Evolutionary conservation across 345 rosid genomes (phyloP), one percentile per base, ranked within the genome.

Genomic region (Moricandia arvensis): DNA sequence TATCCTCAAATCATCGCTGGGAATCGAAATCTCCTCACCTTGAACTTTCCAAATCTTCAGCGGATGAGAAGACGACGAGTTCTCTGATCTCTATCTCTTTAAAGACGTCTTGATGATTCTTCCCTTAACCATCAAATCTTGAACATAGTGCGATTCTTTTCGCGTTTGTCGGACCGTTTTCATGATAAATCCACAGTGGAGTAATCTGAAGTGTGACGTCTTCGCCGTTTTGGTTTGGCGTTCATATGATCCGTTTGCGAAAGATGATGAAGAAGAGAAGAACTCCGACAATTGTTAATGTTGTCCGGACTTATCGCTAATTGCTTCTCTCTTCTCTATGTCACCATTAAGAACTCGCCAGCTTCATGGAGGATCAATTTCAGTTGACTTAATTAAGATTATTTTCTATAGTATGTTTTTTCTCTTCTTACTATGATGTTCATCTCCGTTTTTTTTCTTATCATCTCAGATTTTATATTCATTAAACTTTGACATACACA

Each of bases 201-300:
- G 89, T 66, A 80, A 84, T 5, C 72, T 93, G 31, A 2, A 97
- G 97, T n/a, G 95, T 97, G 0, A 85, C 83, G 9, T 87, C 82
- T 90, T 93, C 73, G 92, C 95, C 58, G 71, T 82, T 79, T 93
- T 97, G 97, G 98, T 93, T 13, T 66, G 89, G 84, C n/a, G 80
- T 86, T 66, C 95, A 93, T 77, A 82, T 93, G 26, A 85, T 78
- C 98, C 98, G 0, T 93, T 93, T 37, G 89, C 87, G 0, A 93
- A 87, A 83, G 98, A 96, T 90, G 0, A 87, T 89, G 97, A 41
- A 83, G 87, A 76, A 69, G 89, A 35, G 93, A 41, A 89, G 57
- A 71, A 86, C 95, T 0, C 91, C 98, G 0, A 90, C 93, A 0
- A 69, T 93, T 35, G 73, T 90, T 21, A 89, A 68, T 31, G 90